These are phyloP conservation scores for Fusarium tricinctum DNA, from an alignment of 2,329 filamentous ascomycete genomes.

Conservation along the genomic window DNA sequence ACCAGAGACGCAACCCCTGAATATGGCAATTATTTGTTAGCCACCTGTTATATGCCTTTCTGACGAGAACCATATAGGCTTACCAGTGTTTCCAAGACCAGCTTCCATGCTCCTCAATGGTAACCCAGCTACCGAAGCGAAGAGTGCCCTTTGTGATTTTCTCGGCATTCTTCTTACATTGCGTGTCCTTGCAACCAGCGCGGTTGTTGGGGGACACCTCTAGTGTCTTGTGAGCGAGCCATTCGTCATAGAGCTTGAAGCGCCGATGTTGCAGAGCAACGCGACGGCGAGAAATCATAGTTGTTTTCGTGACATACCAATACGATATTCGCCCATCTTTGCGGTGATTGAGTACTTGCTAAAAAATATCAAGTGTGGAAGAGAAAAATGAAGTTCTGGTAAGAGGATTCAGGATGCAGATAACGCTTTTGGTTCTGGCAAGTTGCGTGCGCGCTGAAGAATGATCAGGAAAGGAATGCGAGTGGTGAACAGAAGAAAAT, in stretches of 20 bases:
- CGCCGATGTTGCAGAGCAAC: constrained; percentile 2
- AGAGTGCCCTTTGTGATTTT: constrained; percentile 87
- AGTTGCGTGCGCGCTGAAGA: constrained; percentile 6
- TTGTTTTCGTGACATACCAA: constrained; percentile 57
- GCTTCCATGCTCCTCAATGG: constrained; percentile 70
- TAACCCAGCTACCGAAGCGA: constrained; percentile 81
- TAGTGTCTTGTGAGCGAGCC: constrained; percentile 55
- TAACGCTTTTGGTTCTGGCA: constrained; percentile 15
- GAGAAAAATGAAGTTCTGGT: constrained; percentile 28
- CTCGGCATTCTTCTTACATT: constrained; percentile 76
- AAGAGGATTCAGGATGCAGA: constrained; percentile 6
- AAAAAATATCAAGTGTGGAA: constrained; percentile 15
- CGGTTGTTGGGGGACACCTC: constrained; percentile 79
- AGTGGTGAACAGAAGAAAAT: background rate
- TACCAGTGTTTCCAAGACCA: constrained; percentile 93
- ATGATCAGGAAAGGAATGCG: background rate
- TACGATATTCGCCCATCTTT: constrained; percentile 62
- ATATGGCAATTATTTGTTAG: background rate
- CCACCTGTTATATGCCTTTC: background rate
- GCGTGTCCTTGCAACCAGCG: constrained; percentile 78
- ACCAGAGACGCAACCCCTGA: constrained; percentile 90
- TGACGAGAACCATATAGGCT: constrained; percentile 44
- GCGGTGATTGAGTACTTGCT: constrained; percentile 14
- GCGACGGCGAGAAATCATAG: constrained; percentile 1
- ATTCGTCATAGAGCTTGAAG: constrained; percentile 12